These are phyloP conservation scores for Pugionium cornutum DNA, from an alignment of 345 rosid genomes.

Conservation along the genomic window DNA sequence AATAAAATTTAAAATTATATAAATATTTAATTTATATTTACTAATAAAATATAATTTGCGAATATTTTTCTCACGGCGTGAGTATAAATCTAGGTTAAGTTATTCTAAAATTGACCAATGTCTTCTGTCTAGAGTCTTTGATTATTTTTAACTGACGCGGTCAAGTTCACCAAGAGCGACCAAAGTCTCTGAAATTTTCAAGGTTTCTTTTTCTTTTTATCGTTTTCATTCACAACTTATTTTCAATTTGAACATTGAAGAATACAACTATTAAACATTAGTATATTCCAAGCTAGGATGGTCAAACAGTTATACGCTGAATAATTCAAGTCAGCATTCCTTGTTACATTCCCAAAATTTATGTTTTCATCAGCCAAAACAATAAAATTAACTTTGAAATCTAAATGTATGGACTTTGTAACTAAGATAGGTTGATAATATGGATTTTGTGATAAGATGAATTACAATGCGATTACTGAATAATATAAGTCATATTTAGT, in stretches of 20 bases:
- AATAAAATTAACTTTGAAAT: neutral
- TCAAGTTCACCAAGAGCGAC: slow-evolving; percentile 39
- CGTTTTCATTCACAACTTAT: neutral
- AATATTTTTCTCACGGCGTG: too few species aligned
- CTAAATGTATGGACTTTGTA: neutral
- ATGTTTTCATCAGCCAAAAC: neutral
- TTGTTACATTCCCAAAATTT: neutral
- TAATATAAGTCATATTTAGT: neutral
- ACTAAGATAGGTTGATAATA: slow-evolving; percentile 2
- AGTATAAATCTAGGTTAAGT: too few species aligned
- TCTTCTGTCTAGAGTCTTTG: slow-evolving; percentile 6
- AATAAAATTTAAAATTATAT: too few species aligned
- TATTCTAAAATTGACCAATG: slow-evolving; percentile 11
- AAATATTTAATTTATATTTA: too few species aligned
- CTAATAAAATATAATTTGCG: too few species aligned
- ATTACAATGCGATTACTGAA: too few species aligned
- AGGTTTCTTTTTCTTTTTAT: neutral
- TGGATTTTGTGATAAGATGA: neutral
- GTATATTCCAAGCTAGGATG: slow-evolving; percentile 9
- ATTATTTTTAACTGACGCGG: neutral
- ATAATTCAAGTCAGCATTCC: slow-evolving; percentile 1
- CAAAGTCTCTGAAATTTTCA: slow-evolving; percentile 4
- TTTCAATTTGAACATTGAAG: slow-evolving; percentile 11
- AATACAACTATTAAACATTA: neutral
- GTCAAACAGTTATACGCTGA: slow-evolving; percentile 15